Evolutionary conservation across 2,329 filamentous ascomycete species (phyloP), one percentile per base, ranked within the genome.

Genomic region (Aspergillus fijiensis): DNA sequence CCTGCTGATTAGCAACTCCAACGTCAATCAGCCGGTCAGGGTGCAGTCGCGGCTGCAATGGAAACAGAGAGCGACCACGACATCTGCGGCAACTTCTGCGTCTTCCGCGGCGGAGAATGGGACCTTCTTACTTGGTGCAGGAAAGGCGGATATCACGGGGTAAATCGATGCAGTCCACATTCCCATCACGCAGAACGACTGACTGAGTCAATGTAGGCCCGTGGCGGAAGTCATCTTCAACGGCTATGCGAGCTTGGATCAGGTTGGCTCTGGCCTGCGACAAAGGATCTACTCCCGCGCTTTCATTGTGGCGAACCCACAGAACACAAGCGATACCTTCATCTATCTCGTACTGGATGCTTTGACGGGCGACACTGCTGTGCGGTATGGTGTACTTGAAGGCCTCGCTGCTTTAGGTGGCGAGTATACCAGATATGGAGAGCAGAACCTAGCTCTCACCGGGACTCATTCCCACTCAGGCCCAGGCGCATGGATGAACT

Each of bases 401-500:
- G 90, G 86, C 1, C 80, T 98, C 9, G 79, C 82, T 45, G 81
- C 79, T 0, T 78, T 96, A 7, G 94, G 93, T 0, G 75, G 81
- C 16, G 87, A 89, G 3, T 96, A 93, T 73, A 80, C 84, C 1
- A 77, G 88, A 29, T 98, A 97, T 75, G 85, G 83, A 51, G 85
- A 90, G 69, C 84, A 90, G 67, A 98, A 96, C 70, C 79, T 97
- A 39, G 94, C 94, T 35, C 85, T 98, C 23, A 96, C 92, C 0
- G 94, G 93, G 57, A 98, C 94, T 0, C 94, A 98, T 75, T 95
- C 91, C 27, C 94, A 98, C 77, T 89, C 92, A 25, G 94, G 93
- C 0, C 93, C 94, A 0, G 94, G 90, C 2, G 94, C 90, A 5
- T 98, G 92, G 92, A 82, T 96, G 73, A 98, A 98, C 77, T 98